Conservation (phyloP, 2,329 filamentous ascomycete species). For the Annulohypoxylon truncatum region DNA sequence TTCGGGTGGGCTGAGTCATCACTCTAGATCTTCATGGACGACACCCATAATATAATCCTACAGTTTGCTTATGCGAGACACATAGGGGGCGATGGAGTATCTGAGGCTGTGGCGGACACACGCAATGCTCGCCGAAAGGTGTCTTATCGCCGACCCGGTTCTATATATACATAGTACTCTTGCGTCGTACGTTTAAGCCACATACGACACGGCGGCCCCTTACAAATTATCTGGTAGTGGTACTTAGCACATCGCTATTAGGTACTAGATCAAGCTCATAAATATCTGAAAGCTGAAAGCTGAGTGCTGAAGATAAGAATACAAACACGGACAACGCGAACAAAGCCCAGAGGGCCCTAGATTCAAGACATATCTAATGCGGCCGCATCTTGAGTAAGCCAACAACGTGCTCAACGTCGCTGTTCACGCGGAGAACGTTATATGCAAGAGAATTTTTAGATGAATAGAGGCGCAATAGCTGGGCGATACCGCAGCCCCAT, state of each 20-base stretch:
- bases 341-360: not conserved
- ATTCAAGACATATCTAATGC: conserved; percentile 14
- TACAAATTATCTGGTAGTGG: conserved; percentile 1
- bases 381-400: conserved; percentile 1
- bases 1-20: not conserved
- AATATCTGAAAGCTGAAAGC: conserved; percentile 13
- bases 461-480: not conserved
- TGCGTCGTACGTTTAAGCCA: not conserved
- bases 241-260: conserved; percentile 1
- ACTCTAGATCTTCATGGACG: conserved; percentile 7
- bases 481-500: not conserved
- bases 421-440: conserved; percentile 18
- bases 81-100: conserved; percentile 6
- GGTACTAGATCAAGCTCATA: conserved; percentile 1
- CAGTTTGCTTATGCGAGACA: conserved; percentile 3
- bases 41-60: conserved; percentile 3
- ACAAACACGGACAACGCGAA: not conserved
- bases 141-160: conserved; percentile 1
- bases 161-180: not conserved
- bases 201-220: not conserved
- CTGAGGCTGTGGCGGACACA: conserved; percentile 2
- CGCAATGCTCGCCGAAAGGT: conserved; percentile 4
- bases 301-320: not conserved
- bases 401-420: conserved; percentile 10
- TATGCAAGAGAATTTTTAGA: not conserved